phyloP scores from a whole-genome alignment of 148 eudicot genomes.

The Cornus suecica region DNA sequence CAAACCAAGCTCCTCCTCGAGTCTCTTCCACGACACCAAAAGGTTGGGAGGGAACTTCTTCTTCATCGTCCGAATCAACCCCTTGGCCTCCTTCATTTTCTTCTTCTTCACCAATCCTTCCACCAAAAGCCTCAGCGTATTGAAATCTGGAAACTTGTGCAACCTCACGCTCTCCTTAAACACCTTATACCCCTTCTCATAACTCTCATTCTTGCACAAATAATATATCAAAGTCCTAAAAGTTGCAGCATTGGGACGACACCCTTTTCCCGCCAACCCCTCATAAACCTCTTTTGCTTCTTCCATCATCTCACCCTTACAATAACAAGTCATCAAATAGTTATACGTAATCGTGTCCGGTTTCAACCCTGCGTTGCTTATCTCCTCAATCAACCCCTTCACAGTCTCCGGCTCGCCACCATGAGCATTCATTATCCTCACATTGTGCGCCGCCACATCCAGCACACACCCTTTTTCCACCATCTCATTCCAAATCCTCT shows the following conservation, averaged over 20 bases:
- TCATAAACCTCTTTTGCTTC: slow-evolving; percentile 62
- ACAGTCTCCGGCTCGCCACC: slow-evolving; percentile 53
- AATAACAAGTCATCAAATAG: slow-evolving; percentile 70
- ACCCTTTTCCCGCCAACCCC: slow-evolving; percentile 48
- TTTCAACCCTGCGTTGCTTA: slow-evolving; percentile 43
- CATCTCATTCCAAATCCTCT: slow-evolving; percentile 67
- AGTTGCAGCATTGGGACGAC: slow-evolving; percentile 62
- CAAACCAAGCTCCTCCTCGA: slow-evolving; percentile 66
- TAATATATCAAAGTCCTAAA: slow-evolving; percentile 66
- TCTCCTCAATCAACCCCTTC: slow-evolving; percentile 62
- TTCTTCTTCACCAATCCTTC: slow-evolving; percentile 58
- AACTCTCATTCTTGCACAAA: slow-evolving; percentile 53
- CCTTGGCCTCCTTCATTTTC: slow-evolving; percentile 51
- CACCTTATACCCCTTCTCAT: slow-evolving; percentile 56
- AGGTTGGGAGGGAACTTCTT: slow-evolving; percentile 68
- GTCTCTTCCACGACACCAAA: slow-evolving; percentile 54
- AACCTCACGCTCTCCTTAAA: slow-evolving; percentile 66
- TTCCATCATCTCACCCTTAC: slow-evolving; percentile 57
- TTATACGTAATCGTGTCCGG: slow-evolving; percentile 71
- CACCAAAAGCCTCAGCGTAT: slow-evolving; percentile 59
- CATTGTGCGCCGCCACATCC: slow-evolving; percentile 74
- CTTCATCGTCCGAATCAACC: slow-evolving; percentile 59
- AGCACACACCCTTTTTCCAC: slow-evolving; percentile 43
- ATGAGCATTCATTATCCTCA: slow-evolving; percentile 42
- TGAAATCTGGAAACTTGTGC: slow-evolving; percentile 74